Conservation (phyloP, 768 basidiomycete genomes). For the Aureoboletus auriporus region DNA sequence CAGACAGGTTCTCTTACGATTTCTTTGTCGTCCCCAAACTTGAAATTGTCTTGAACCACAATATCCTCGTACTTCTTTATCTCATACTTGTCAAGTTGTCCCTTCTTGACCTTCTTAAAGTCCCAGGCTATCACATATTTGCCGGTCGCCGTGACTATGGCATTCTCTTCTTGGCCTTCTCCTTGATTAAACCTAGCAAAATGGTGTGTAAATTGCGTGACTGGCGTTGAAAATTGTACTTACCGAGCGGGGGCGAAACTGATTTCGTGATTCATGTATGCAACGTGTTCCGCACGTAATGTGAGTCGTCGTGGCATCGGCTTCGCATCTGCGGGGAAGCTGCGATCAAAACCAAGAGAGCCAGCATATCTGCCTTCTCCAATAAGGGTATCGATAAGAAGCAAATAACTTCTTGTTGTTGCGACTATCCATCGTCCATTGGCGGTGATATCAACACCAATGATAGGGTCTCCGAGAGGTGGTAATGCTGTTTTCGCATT, state of each 20-base stretch:
- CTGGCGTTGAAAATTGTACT: constrained; percentile 7
- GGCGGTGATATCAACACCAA: constrained; percentile 91
- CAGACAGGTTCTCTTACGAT: constrained; percentile 56
- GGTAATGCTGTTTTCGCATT: constrained; percentile 98
- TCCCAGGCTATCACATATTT: constrained; percentile 96
- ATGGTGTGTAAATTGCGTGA: not conserved
- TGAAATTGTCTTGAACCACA: constrained; percentile 97
- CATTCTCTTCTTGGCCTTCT: constrained; percentile 84
- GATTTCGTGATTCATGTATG: constrained; percentile 87
- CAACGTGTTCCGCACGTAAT: constrained; percentile 86
- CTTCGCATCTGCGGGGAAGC: constrained; percentile 93
- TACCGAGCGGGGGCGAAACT: constrained; percentile 93
- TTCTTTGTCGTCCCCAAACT: constrained; percentile 94
- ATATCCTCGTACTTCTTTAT: constrained; percentile 95
- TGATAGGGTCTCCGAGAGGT: constrained; percentile 90
- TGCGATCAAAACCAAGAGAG: constrained; percentile 84
- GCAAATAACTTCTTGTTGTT: constrained; percentile 89
- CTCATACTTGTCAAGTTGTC: constrained; percentile 86
- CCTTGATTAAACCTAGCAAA: constrained; percentile 83
- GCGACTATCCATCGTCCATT: constrained; percentile 94
- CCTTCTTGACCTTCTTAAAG: constrained; percentile 93
- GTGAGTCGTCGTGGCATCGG: constrained; percentile 87
- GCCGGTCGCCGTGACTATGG: constrained; percentile 93
- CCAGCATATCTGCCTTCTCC: constrained; percentile 86
- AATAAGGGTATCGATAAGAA: constrained; percentile 93